Evolutionary conservation across 169 alveolate genomes (phyloP), one percentile per base, ranked within the genome.

Genomic region (Cyclospora cayetanensis): DNA sequence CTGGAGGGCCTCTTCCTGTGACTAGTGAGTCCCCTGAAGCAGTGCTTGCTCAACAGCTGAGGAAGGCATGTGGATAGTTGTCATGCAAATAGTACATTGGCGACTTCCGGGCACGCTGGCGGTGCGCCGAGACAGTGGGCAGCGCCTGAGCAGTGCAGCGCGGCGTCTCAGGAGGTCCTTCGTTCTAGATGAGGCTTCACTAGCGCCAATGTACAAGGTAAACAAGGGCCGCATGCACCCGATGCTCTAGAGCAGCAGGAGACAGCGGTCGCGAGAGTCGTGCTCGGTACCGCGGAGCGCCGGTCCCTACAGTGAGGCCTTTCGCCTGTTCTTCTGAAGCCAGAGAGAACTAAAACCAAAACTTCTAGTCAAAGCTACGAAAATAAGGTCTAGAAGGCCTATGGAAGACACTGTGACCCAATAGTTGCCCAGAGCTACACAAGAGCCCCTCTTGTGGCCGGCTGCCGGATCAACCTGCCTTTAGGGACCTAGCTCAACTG

Each of bases 381-480:
- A 52, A 79, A 31, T 72, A 52, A 79, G 46, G 39, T 18, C 55
- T 41, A 52, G 76, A 79, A 79, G 89, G 52, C 20, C 72, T 43
- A 2, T 31, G 31, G 42, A 79, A 52, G 50, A n/a, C 74, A n/a
- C 65, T 1, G 27, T 18, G 25, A 27, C 46, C 89, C 37, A 25
- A 25, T 35, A 18, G 39, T 79, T 29, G 43, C 41, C 53, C 31
- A n/a, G 70, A 43, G 74, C 76, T 50, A 31, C 39, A 39, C 50
- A 79, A 55, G 86, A 76, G 86, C 86, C 43, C 89, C 35, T 25
- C 9, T 25, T 46, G 60, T 79, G 89, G 72, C 89, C 72, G 66
- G 89, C 50, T 50, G 89, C 89, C 39, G 60, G n/a, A n/a, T n/a
- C n/a, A n/a, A n/a, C 60, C 89, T 29, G 89, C 89, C 89, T 79